Evolutionary conservation across 257 asterid genomes (phyloP).

Genomic region (Penstemon barbatus): DNA sequence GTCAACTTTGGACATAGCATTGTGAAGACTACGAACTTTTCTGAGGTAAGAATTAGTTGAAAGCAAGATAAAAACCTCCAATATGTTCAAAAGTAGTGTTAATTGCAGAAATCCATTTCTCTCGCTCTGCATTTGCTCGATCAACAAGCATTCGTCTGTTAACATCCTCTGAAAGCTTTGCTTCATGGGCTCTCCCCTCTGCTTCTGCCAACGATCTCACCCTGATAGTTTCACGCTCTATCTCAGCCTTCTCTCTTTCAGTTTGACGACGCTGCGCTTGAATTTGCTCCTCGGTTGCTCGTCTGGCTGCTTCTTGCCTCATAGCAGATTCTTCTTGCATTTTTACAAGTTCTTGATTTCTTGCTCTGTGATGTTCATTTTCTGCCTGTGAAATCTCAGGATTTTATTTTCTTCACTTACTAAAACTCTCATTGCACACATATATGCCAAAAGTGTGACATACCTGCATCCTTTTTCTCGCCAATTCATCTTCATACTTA

Average conservation of each 20-base stretch:
- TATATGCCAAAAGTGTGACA: slow-evolving; percentile 25
- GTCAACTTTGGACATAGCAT: too few species aligned
- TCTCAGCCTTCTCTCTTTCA: slow-evolving; percentile 79
- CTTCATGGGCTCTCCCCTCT: slow-evolving; percentile 94
- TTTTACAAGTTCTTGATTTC: slow-evolving; percentile 91
- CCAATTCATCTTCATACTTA: slow-evolving; percentile 83
- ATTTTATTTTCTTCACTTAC: slow-evolving; percentile 16
- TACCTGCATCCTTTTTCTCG: slow-evolving; percentile 96
- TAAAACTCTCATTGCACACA: slow-evolving; percentile 8
- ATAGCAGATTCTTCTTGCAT: slow-evolving; percentile 94
- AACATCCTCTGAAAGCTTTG: slow-evolving; percentile 91
- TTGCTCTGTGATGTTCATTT: slow-evolving; percentile 78
- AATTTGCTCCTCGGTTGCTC: slow-evolving; percentile 96
- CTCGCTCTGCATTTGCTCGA: slow-evolving; percentile 92
- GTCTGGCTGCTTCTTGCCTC: slow-evolving; percentile 87
- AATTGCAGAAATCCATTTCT: slow-evolving; percentile 92
- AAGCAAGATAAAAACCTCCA: slow-evolving; percentile 64
- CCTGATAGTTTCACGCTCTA: slow-evolving; percentile 85
- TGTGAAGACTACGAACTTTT: too few species aligned
- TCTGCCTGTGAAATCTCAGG: slow-evolving; percentile 60
- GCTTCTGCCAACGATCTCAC: slow-evolving; percentile 84
- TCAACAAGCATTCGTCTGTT: slow-evolving; percentile 72
- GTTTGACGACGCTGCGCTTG: slow-evolving; percentile 93
- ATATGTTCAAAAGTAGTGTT: slow-evolving; percentile 90
- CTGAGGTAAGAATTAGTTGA: not conserved